A percentile compares a stretch with the other conserved stretches of the same genome.
Evolutionary conservation across 2,329 filamentous ascomycete genomes (phyloP).

Genomic region (Paraconiothyrium sp.): DNA sequence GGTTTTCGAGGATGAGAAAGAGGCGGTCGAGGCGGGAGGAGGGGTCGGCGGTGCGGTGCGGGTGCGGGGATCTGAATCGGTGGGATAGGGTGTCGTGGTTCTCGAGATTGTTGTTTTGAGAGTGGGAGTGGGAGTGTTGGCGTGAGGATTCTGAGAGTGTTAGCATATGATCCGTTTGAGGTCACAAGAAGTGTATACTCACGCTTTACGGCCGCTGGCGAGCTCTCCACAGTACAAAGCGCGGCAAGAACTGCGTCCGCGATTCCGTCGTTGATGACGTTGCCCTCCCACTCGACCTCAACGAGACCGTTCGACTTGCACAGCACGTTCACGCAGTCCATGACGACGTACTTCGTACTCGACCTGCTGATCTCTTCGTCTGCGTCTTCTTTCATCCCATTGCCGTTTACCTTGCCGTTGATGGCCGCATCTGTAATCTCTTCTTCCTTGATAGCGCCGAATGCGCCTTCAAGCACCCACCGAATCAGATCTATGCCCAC

Average conservation of each 20-base stretch:
- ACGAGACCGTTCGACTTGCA: constrained; percentile 81
- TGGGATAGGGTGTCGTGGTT: constrained; percentile 27
- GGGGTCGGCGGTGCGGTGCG: constrained; percentile 75
- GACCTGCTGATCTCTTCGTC: constrained; percentile 70
- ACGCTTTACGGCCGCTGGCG: constrained; percentile 93
- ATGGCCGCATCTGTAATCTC: constrained; percentile 42
- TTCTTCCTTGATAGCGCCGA: constrained; percentile 74
- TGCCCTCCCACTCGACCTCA: constrained; percentile 96
- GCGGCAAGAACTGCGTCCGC: constrained; percentile 97
- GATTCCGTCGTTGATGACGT: constrained; percentile 96
- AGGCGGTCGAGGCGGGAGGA: constrained; percentile 84
- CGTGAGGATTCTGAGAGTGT: constrained; percentile 47
- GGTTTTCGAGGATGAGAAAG: constrained; percentile 95
- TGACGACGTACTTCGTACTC: constrained; percentile 71
- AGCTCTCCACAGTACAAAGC: constrained; percentile 89
- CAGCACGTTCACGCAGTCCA: constrained; percentile 89
- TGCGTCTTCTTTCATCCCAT: constrained; percentile 60
- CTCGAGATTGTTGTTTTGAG: constrained; percentile 15
- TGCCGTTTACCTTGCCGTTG: constrained; percentile 52
- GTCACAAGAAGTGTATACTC: constrained; percentile 45
- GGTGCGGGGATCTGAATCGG: constrained; percentile 64
- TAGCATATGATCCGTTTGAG: constrained; percentile 13
- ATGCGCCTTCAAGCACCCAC: constrained; percentile 94
- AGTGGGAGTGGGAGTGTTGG: constrained; percentile 38
- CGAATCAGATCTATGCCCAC: constrained; percentile 90